A percentile compares a stretch with the other conserved stretches of the same genome.
Evolutionary conservation across 2,329 filamentous ascomycete species (phyloP).

Genomic region (Botrytis medusae): DNA sequence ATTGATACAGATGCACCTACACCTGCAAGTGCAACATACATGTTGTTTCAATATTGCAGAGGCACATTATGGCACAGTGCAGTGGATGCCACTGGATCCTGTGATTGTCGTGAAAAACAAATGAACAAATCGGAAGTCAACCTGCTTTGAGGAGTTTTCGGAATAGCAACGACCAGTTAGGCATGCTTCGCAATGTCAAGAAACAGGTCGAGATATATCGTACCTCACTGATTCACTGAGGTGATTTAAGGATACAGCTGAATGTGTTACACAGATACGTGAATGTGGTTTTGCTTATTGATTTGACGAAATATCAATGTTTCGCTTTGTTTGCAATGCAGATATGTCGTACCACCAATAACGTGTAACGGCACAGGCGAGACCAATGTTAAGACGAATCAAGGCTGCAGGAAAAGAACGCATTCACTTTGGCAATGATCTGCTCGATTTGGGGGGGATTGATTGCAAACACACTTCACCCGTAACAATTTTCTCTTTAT

Average conservation of each 20-base stretch:
- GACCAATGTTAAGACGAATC: background rate
- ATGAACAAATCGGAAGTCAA: background rate
- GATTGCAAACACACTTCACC: background rate
- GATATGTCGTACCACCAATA: background rate
- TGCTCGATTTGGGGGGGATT: no score
- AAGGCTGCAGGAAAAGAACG: background rate
- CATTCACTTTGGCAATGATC: background rate
- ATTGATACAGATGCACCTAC: background rate
- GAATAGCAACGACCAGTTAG: background rate
- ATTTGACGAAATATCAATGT: background rate
- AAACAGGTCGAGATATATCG: background rate
- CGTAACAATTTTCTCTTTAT: background rate
- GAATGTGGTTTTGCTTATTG: no score
- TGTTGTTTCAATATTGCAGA: background rate
- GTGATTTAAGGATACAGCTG: no score
- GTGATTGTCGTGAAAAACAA: background rate
- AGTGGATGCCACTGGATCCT: background rate
- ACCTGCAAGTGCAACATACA: background rate
- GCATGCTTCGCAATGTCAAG: background rate
- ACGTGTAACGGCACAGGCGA: background rate
- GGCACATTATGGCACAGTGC: background rate
- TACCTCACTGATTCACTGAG: no score
- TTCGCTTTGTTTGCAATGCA: background rate
- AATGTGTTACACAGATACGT: no score
- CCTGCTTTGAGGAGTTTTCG: background rate